Evolutionary conservation across 345 rosid species (phyloP).

Genomic region (Eucalyptus regnans): DNA sequence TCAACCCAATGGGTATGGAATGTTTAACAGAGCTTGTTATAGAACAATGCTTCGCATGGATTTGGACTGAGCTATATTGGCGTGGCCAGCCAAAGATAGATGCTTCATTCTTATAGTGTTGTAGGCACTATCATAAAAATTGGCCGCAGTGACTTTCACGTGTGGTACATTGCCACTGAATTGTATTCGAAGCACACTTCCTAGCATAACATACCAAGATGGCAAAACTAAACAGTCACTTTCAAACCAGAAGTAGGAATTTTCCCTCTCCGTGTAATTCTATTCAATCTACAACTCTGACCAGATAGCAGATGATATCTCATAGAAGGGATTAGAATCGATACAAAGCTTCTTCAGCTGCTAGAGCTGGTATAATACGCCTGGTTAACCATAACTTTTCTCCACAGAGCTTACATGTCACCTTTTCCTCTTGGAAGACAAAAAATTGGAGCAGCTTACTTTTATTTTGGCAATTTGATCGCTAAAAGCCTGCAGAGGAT

Average conservation of each 20-base stretch:
- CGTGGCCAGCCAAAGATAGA: not conserved
- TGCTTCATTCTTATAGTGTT: not conserved
- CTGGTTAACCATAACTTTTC: not conserved
- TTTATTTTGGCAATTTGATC: not conserved
- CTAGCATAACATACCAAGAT: not conserved
- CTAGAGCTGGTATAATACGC: not conserved
- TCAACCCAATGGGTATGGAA: not conserved
- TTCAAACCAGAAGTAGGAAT: not conserved
- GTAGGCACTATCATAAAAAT: not conserved
- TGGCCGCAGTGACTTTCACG: not conserved
- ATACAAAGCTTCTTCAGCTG: not conserved
- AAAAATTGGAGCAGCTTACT: not conserved
- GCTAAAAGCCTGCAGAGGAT: not conserved
- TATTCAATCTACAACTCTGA: not conserved
- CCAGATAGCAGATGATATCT: not conserved
- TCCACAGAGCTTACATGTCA: not conserved
- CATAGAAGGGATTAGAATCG: not conserved
- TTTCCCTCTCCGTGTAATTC: not conserved
- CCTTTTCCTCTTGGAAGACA: not conserved
- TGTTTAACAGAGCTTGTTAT: not conserved
- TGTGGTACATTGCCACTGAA: not conserved
- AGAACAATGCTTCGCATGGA: not conserved
- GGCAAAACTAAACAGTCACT: not conserved
- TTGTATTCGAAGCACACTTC: not conserved
- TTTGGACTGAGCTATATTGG: not conserved